Evolutionary conservation across 1,284 basidiomycete genomes (phyloP).

Genomic region (Cryptococcus hybrid): DNA sequence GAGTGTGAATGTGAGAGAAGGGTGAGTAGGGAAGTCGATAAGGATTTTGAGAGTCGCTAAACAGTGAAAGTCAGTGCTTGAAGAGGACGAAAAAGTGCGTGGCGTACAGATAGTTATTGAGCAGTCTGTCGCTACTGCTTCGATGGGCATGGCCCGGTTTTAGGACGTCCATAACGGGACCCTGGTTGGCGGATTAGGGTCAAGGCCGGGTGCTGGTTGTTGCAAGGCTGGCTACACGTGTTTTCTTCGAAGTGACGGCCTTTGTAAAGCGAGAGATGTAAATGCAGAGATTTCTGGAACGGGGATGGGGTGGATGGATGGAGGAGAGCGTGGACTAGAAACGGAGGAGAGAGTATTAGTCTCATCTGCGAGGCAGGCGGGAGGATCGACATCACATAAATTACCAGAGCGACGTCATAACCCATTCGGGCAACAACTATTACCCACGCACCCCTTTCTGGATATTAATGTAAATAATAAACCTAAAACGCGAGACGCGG

Average conservation of each 20-base stretch:
- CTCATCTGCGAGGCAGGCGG: too few species aligned
- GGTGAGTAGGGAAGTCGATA: slow-evolving; percentile 45
- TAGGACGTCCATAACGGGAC: slow-evolving; percentile 40
- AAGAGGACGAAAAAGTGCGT: neutral
- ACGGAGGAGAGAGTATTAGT: too few species aligned
- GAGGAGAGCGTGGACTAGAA: too few species aligned
- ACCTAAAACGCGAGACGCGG: too few species aligned
- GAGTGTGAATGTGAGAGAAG: slow-evolving; percentile 50
- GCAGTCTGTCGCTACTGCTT: slow-evolving; percentile 46
- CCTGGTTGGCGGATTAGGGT: slow-evolving; percentile 23
- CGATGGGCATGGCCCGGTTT: slow-evolving; percentile 45
- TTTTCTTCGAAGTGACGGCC: too few species aligned
- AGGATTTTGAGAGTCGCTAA: slow-evolving; percentile 46
- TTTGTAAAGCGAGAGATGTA: neutral
- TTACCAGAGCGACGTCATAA: too few species aligned
- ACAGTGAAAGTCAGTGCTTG: slow-evolving; percentile 6
- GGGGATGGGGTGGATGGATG: too few species aligned
- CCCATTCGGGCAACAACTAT: too few species aligned
- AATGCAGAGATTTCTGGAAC: neutral
- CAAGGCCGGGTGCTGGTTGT: neutral
- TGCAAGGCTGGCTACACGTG: too few species aligned
- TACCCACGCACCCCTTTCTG: too few species aligned
- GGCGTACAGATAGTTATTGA: slow-evolving; percentile 50
- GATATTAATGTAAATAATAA: too few species aligned
- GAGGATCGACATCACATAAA: too few species aligned